Evolutionary conservation across 805 yeast species (phyloP).

Genomic region (Candida sithepensis): DNA sequence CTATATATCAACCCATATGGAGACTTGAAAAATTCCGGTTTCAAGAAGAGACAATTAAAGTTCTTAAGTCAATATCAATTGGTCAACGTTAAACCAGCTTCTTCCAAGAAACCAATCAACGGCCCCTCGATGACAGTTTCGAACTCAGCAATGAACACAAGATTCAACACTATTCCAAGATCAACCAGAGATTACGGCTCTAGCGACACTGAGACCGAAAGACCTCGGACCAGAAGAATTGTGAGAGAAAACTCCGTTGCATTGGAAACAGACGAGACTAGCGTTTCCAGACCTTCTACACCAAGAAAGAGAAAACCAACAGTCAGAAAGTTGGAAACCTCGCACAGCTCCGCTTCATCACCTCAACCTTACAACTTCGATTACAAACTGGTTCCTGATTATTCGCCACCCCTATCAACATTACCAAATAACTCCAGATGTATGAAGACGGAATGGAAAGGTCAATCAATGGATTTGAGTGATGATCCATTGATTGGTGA

Average conservation of each 20-base stretch:
- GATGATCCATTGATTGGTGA: conserved; percentile 67
- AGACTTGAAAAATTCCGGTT: conserved; percentile 38
- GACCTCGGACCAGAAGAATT: conserved; percentile 59
- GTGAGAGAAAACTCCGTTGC: conserved; percentile 37
- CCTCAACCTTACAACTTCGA: conserved; percentile 51
- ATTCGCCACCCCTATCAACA: conserved; percentile 64
- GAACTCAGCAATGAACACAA: conserved; percentile 15
- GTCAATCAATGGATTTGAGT: conserved; percentile 90
- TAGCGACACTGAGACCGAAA: conserved; percentile 39
- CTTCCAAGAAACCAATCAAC: conserved; percentile 4
- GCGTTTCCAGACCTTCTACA: conserved; percentile 30
- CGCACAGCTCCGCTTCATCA: conserved; percentile 13
- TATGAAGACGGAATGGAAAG: conserved; percentile 94
- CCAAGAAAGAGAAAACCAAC: conserved; percentile 36
- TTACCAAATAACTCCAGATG: conserved; percentile 71
- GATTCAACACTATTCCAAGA: conserved; percentile 25
- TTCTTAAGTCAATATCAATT: conserved; percentile 51
- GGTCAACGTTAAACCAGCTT: conserved; percentile 19
- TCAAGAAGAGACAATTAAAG: conserved; percentile 45
- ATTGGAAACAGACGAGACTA: conserved; percentile 30
- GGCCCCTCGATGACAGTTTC: conserved; percentile 7
- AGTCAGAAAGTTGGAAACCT: conserved; percentile 17
- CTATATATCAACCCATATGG: conserved; percentile 52
- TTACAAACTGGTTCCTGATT: conserved; percentile 76
- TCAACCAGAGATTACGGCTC: conserved; percentile 18